Base-by-base conservation (phyloP, 2,329 filamentous ascomycete genomes). In the Fusarium sp. region DNA sequence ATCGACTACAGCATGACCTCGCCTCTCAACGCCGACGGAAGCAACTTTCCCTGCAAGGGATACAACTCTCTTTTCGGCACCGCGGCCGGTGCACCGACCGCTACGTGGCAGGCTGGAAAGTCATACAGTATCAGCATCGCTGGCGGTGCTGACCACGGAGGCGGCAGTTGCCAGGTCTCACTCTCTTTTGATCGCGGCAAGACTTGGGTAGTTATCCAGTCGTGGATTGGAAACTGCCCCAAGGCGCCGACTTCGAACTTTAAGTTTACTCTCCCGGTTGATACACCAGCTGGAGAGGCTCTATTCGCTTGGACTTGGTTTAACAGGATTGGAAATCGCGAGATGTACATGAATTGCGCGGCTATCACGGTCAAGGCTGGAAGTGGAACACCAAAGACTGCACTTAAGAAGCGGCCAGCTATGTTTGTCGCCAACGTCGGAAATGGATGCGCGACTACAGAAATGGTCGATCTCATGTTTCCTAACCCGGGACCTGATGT, bases 301-400 rank as follows among this genome's bases (percentile, higher is more conserved):
- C 79, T 95, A 31, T 88, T 95, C 50, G 89, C 90, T 28, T 95
- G 93, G 93, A 91, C 89, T 22, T 93, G 91, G 91, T 91, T 93
- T 83, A 94, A 94, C 85, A 85, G 89, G 72, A 82, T 92, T 39
- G 93, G 93, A 28, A 94, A 94, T 81, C 88, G 93, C 53, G 93
- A 95, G 80, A 93, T 92, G 88, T 96, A 95, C 86, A 94, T 94
- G 91, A 93, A 94, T 82, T 95, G 93, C 78, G 93, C 93, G 6
- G 85, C 88, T 58, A 88, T 95, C 74, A 89, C 87, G 64, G 90
- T 95, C 79, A 82, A 80, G 56, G 80, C 81, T 24, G 79, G 80
- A 41, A 76, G 74, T 15, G 75, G 68, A 53, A 81, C 56, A 5
- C 48, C 28, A 36, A 70, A 56, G 26, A 74, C 30, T 13, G 82